Conservation (phyloP, 345 rosid genomes). For the Passiflora organensis region DNA sequence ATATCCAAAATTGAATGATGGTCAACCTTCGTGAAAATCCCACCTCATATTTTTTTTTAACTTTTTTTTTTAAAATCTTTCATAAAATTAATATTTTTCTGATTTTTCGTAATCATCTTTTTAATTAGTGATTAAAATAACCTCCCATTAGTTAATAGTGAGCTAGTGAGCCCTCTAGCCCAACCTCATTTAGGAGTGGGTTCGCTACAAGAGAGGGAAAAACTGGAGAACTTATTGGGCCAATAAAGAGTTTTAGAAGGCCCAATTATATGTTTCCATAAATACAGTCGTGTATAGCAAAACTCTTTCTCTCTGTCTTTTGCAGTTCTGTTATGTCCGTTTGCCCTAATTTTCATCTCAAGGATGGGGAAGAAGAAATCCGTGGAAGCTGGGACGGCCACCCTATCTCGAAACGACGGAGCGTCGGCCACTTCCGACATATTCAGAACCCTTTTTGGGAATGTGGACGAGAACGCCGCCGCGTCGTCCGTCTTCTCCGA, state of each 20-base stretch:
- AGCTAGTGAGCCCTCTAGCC: too few species aligned
- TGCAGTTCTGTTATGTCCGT: neutral
- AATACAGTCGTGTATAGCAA: neutral
- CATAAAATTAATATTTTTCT: too few species aligned
- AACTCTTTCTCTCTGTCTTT: neutral
- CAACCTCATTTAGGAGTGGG: too few species aligned
- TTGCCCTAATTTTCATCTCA: neutral
- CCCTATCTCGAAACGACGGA: neutral
- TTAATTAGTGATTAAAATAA: too few species aligned
- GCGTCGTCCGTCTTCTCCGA: constrained; percentile 62
- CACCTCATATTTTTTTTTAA: too few species aligned
- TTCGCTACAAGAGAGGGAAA: too few species aligned
- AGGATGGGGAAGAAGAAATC: constrained; percentile 41
- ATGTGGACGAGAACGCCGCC: constrained; percentile 17
- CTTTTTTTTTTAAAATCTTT: too few species aligned
- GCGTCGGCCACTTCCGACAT: constrained; percentile 28
- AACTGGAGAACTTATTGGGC: too few species aligned
- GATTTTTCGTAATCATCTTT: too few species aligned
- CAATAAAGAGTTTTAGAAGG: neutral
- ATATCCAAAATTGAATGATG: too few species aligned
- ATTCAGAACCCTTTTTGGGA: constrained; percentile 42
- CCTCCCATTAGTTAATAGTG: too few species aligned
- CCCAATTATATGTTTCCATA: neutral
- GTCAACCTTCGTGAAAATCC: too few species aligned
- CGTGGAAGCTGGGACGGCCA: constrained; percentile 9